These are phyloP conservation scores for Trichoderma harzianum DNA, from an alignment of 2,329 filamentous ascomycete genomes.

Conservation along the genomic window DNA sequence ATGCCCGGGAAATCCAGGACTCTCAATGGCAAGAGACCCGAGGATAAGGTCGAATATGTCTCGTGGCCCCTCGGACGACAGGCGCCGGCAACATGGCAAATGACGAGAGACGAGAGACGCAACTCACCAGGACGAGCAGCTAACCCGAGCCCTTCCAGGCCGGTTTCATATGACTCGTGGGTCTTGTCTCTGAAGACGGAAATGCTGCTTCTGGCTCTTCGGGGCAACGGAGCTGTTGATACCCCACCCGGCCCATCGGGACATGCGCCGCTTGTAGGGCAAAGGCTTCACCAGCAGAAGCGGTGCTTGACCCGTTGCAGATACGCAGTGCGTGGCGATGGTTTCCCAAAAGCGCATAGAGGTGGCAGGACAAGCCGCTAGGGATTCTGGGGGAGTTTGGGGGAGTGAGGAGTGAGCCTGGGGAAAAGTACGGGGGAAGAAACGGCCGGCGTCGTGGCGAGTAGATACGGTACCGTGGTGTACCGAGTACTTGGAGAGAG, in stretches of 20 bases:
- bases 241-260: constrained; percentile 18
- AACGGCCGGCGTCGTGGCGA: neutral
- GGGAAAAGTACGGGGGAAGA: constrained; percentile 9
- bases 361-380: constrained; percentile 2
- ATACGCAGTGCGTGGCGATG: neutral
- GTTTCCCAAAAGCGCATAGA: constrained; percentile 9
- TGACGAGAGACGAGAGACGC: neutral
- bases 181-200: neutral
- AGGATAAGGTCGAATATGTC: neutral
- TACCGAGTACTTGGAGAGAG: neutral
- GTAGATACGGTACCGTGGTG: neutral
- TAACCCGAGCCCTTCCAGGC: neutral
- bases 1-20: neutral
- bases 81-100: constrained; percentile 17
- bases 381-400: constrained; percentile 1
- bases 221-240: constrained; percentile 18
- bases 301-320: neutral
- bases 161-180: constrained; percentile 9
- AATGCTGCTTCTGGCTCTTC: neutral
- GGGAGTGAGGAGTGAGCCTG: neutral
- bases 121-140: neutral
- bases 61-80: constrained; percentile 13
- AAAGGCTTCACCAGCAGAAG: neutral
- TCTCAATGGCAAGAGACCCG: neutral
- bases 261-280: constrained; percentile 11